phyloP scores from a whole-genome alignment of 352 stramenopile species.

The Globisporangium irregulare region DNA sequence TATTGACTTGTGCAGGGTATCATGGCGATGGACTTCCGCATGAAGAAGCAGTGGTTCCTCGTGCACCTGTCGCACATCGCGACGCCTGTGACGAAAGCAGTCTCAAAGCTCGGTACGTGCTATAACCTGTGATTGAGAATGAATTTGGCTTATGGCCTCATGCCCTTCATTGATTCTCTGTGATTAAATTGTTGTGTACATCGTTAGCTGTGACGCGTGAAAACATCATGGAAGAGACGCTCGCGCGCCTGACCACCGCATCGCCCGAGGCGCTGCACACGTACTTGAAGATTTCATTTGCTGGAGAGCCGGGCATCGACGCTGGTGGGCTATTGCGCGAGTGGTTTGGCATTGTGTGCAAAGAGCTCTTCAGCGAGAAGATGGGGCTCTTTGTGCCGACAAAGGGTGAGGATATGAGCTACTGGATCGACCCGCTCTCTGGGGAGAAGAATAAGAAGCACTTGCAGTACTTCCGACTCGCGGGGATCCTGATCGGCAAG shows the following conservation, averaged over 20 bases:
- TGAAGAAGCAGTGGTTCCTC: slow-evolving; percentile 86
- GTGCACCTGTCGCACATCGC: slow-evolving; percentile 63
- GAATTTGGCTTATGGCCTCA: background rate
- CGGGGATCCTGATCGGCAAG: slow-evolving; percentile 59
- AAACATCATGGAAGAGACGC: slow-evolving; percentile 50
- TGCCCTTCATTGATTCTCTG: background rate
- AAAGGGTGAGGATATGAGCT: slow-evolving; percentile 61
- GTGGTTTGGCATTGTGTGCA: slow-evolving; percentile 63
- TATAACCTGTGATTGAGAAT: background rate
- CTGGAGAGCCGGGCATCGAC: slow-evolving; percentile 61
- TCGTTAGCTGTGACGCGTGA: slow-evolving; percentile 49
- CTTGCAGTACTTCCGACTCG: slow-evolving; percentile 58
- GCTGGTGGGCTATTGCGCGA: slow-evolving; percentile 62
- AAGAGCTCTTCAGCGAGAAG: slow-evolving; percentile 51
- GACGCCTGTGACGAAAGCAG: slow-evolving; percentile 55
- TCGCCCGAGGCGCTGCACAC: slow-evolving; percentile 48
- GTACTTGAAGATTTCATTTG: slow-evolving; percentile 70
- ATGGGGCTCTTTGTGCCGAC: slow-evolving; percentile 54
- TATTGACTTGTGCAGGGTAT: slow-evolving; percentile 32
- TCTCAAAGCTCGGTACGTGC: slow-evolving; percentile 62
- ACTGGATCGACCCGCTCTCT: slow-evolving; percentile 68
- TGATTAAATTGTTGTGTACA: background rate
- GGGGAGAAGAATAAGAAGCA: slow-evolving; percentile 39
- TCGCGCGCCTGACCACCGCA: slow-evolving; percentile 36
- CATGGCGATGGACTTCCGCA: slow-evolving; percentile 72